Percentiles rank a stretch among this genome's conserved stretches.
phyloP scores from a whole-genome alignment of 2,329 filamentous ascomycete genomes.

The Claviceps monticola region DNA sequence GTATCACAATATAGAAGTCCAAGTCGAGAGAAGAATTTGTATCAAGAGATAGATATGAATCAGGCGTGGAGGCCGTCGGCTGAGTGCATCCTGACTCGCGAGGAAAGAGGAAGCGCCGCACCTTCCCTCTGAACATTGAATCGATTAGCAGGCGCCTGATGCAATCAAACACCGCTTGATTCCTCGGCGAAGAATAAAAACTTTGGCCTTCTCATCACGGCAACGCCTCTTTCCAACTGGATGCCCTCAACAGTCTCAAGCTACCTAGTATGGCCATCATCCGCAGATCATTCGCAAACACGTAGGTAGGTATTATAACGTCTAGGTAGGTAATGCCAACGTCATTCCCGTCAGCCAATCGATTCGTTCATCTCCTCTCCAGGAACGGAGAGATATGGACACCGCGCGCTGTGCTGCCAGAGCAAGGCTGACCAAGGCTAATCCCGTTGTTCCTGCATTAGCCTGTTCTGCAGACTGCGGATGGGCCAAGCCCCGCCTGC shows the following conservation, averaged over 20 bases:
- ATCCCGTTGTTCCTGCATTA: slow-evolving; percentile 18
- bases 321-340: neutral
- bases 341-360: neutral
- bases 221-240: too few species aligned
- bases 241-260: too few species aligned
- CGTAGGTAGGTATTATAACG: too few species aligned
- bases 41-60: neutral
- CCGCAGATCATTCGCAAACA: too few species aligned
- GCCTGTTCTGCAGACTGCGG: slow-evolving; percentile 8
- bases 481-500: slow-evolving; percentile 5
- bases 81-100: neutral
- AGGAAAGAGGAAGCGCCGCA: neutral
- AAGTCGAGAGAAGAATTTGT: neutral
- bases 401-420: neutral
- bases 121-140: neutral
- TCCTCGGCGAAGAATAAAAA: neutral
- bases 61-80: neutral
- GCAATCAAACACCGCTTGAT: neutral
- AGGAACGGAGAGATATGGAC: slow-evolving; percentile 5
- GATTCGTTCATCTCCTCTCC: neutral
- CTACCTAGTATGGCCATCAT: too few species aligned
- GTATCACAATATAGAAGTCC: neutral
- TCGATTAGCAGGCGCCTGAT: neutral
- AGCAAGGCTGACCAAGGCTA: slow-evolving; percentile 8
- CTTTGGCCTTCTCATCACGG: too few species aligned